Percentiles rank a stretch among this genome's conserved stretches.
phyloP scores from a whole-genome alignment of 2,329 filamentous ascomycete genomes.

The Phialophora chinensis region DNA sequence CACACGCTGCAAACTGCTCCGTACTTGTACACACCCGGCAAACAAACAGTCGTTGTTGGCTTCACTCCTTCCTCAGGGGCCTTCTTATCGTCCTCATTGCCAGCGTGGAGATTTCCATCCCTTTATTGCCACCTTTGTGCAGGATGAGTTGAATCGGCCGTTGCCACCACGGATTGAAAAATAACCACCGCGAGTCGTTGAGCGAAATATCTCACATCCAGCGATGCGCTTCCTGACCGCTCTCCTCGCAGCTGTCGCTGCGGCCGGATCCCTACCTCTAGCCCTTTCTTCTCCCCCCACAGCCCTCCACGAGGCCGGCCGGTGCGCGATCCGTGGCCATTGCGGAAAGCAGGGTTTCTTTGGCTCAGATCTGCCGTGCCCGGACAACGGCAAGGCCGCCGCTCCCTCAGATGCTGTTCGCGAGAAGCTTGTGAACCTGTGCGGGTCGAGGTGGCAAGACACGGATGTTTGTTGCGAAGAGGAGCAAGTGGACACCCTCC shows the following conservation, averaged over 20 bases:
- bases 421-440: constrained; percentile 80
- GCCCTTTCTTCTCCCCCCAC: constrained; percentile 40
- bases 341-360: constrained; percentile 93
- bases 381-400: constrained; percentile 83
- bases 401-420: constrained; percentile 74
- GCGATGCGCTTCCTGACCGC: constrained; percentile 25
- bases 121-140: background rate
- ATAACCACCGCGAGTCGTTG: background rate
- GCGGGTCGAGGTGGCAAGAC: constrained; percentile 83
- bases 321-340: constrained; percentile 88
- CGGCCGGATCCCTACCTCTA: constrained; percentile 27
- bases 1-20: too few species aligned
- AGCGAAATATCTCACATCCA: background rate
- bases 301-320: constrained; percentile 77
- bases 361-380: constrained; percentile 85
- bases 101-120: background rate
- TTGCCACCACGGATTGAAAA: background rate
- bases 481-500: constrained; percentile 82
- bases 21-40: too few species aligned
- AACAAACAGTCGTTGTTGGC: background rate
- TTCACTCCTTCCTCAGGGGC: background rate
- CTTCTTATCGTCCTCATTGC: background rate
- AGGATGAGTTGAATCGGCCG: background rate
- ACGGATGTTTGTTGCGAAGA: constrained; percentile 83
- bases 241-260: constrained; percentile 26